phyloP scores from a whole-genome alignment of 805 yeast species.

The Kuraishia floccosa region DNA sequence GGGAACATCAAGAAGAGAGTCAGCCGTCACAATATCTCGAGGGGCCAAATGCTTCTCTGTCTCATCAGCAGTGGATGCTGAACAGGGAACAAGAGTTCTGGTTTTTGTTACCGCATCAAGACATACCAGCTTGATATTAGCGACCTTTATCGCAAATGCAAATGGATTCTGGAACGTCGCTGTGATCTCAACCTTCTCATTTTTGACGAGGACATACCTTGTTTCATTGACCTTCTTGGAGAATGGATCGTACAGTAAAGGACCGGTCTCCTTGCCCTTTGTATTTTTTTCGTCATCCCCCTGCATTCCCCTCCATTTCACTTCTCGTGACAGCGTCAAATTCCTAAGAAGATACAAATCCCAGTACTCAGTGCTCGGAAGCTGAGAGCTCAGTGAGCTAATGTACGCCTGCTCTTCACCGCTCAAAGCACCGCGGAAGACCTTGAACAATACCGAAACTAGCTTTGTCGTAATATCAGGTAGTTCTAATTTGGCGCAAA shows the following conservation, averaged over 20 bases:
- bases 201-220: not conserved
- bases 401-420: too few species aligned
- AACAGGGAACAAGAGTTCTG: slow-evolving; percentile 13
- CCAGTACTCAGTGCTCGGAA: slow-evolving; percentile 39
- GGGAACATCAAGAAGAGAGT: slow-evolving; percentile 22
- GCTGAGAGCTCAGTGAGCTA: too few species aligned
- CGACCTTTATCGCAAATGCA: slow-evolving; percentile 57
- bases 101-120: slow-evolving; percentile 11
- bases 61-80: too few species aligned
- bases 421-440: too few species aligned
- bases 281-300: too few species aligned
- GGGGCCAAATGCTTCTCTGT: too few species aligned
- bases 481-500: too few species aligned
- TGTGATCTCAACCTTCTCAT: slow-evolving; percentile 45
- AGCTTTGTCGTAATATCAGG: too few species aligned
- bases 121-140: slow-evolving; percentile 28
- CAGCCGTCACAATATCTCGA: slow-evolving; percentile 30
- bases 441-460: too few species aligned
- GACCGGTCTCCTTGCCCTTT: too few species aligned
- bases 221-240: slow-evolving; percentile 5
- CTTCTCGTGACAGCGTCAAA: too few species aligned
- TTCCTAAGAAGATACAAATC: slow-evolving; percentile 54
- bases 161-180: slow-evolving; percentile 70
- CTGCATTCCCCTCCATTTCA: too few species aligned
- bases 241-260: slow-evolving; percentile 51